A percentile compares a stretch with the other conserved stretches of the same genome.
Evolutionary conservation across 805 yeast genomes (phyloP).

Genomic region (Ogataea thermomethanolica): DNA sequence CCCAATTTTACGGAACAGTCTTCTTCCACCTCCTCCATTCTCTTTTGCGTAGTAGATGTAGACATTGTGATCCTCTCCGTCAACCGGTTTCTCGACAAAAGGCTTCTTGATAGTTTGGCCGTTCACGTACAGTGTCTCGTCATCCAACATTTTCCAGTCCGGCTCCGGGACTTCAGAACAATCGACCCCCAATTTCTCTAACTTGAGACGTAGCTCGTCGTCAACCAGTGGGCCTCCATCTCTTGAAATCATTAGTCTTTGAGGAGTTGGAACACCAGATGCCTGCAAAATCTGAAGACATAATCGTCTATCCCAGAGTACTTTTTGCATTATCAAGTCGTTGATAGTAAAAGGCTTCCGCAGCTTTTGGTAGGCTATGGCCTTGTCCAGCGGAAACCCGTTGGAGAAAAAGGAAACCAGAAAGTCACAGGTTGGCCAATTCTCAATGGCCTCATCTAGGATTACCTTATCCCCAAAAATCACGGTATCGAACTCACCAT

Average conservation of each 20-base stretch:
- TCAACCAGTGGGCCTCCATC: conserved; percentile 95
- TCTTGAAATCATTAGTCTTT: conserved; percentile 81
- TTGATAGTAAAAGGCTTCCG: conserved; percentile 88
- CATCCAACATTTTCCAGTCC: conserved; percentile 83
- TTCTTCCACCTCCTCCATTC: conserved; percentile 97
- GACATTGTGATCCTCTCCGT: conserved; percentile 97
- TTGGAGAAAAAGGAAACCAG: conserved; percentile 89
- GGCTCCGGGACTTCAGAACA: conserved; percentile 56
- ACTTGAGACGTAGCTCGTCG: conserved; percentile 56
- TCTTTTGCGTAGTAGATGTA: conserved; percentile 83
- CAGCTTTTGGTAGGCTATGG: conserved; percentile 82
- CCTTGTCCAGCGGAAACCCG: conserved; percentile 96
- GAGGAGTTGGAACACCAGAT: conserved; percentile 86
- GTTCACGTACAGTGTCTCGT: conserved; percentile 73
- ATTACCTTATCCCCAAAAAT: conserved; percentile 97
- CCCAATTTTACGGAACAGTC: conserved; percentile 92
- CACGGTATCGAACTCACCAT: conserved; percentile 94
- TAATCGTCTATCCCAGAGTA: conserved; percentile 95
- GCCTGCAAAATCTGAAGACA: conserved; percentile 77
- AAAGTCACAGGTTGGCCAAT: conserved; percentile 99
- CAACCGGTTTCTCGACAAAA: conserved; percentile 96
- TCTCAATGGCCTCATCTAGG: conserved; percentile 86
- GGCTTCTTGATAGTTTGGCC: conserved; percentile 79
- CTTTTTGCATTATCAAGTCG: conserved; percentile 86
- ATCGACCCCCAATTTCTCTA: conserved; percentile 60